phyloP scores from a whole-genome alignment of 2,329 filamentous ascomycete genomes.

The Fusarium sp. region DNA sequence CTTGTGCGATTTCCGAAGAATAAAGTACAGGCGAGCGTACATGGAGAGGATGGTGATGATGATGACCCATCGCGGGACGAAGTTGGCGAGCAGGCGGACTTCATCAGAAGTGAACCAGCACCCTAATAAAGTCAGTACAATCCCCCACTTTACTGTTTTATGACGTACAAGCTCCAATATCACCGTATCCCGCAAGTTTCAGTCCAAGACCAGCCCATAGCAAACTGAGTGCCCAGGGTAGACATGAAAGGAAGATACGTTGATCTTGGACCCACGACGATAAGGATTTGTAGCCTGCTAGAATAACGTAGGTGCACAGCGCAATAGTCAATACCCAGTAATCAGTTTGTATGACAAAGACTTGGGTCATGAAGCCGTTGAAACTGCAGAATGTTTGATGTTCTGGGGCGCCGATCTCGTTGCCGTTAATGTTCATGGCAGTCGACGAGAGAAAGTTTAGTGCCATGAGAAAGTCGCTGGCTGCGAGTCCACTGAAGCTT shows the following conservation, averaged over 20 bases:
- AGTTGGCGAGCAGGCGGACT: background rate
- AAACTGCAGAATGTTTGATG: background rate
- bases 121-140: background rate
- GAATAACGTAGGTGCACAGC: background rate
- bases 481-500: rapidly evolving
- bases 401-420: background rate
- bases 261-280: background rate
- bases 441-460: background rate
- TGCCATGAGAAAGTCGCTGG: background rate
- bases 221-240: background rate
- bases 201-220: background rate
- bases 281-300: background rate
- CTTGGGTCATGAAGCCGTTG: background rate
- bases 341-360: background rate
- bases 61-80: background rate
- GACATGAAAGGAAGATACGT: background rate
- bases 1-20: background rate
- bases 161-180: background rate
- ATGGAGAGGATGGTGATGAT: background rate
- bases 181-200: background rate
- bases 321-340: background rate
- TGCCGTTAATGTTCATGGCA: background rate
- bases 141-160: rapidly evolving
- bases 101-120: background rate
- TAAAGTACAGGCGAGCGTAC: background rate